phyloP scores from a whole-genome alignment of 2,329 filamentous ascomycete genomes.

The Escovopsis sp. region DNA sequence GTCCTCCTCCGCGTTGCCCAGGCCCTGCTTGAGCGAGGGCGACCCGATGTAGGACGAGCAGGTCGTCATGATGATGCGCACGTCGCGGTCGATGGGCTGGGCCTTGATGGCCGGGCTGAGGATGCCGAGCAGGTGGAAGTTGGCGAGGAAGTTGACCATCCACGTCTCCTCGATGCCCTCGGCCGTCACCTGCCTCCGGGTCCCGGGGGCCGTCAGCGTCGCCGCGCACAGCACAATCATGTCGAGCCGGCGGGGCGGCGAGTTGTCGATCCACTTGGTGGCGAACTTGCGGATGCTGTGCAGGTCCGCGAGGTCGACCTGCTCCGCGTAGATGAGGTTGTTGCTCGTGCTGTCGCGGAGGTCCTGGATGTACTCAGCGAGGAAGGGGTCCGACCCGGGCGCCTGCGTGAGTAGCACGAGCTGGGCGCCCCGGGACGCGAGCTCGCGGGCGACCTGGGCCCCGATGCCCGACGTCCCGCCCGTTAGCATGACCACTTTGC shows the following conservation, averaged over 20 bases:
- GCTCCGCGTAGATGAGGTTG: constrained; percentile 84
- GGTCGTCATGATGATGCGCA: constrained; percentile 72
- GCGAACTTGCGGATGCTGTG: constrained; percentile 86
- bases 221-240: constrained; percentile 82
- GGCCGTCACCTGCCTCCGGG: constrained; percentile 43
- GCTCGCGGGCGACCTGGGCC: constrained; percentile 54
- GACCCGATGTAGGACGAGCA: constrained; percentile 81
- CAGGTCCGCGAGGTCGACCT: constrained; percentile 79
- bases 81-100: constrained; percentile 87
- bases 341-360: constrained; percentile 64
- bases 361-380: constrained; percentile 86
- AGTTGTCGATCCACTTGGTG: constrained; percentile 95
- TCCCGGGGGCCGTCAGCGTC: constrained; percentile 55
- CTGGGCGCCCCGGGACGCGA: constrained; percentile 76
- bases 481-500: constrained; percentile 85
- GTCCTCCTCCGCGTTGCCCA: constrained; percentile 25
- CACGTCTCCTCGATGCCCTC: constrained; percentile 82
- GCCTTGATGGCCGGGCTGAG: constrained; percentile 78
- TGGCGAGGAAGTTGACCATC: constrained; percentile 90
- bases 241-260: constrained; percentile 75
- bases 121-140: constrained; percentile 88
- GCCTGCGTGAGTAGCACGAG: constrained; percentile 79
- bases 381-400: constrained; percentile 67
- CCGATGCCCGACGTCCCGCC: constrained; percentile 92
- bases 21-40: constrained; percentile 44